Evolutionary conservation across 23 red algal genomes (phyloP), one percentile per base, ranked within the genome.

Genomic region (Gracilaria vermiculophylla): DNA sequence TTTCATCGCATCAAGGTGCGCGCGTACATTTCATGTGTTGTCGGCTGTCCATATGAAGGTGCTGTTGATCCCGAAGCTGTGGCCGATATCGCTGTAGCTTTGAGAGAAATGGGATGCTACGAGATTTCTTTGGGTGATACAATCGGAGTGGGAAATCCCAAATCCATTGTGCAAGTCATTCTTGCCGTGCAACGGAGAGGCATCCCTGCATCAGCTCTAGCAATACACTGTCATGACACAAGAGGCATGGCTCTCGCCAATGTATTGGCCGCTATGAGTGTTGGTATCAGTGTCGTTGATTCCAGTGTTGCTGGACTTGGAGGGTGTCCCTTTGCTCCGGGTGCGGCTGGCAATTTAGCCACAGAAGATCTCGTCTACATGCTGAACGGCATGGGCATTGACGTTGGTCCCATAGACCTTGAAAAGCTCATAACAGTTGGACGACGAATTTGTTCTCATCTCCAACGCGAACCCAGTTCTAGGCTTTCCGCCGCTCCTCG

Each of bases 41-140:
- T 93, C 13, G 87, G 79, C 35, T 98, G 96, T 76, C 96, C 96
- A 16, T 98, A 92, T 82, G 96, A 98, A 52, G 96, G 92, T 9
- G 12, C 34, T 41, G 83, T 94, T 19, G 21, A 43, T 17, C 82
- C 87, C 19, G 85, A 91, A 27, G 53, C 48, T 0, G 96, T 98
- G 40, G 86, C 83, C 42, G 13, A 85, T 61, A 92, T 98, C 32
- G 84, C 96, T 34, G 27, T 57, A 27, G 53, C 61, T 53, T 73
- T 98, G 36, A 57, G 87, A 20, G 86, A 90, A 72, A 78, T 98
- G 85, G 96, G 96, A n/a, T 98, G 96, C 69, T 94, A 92, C 54
- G 96, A 98, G 66, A 90, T 98, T 45, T 98, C 96, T 42, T 61
- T 98, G 7, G 96, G 96, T 25, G 96, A 98, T 66, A 98, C 96